Evolutionary conservation across 1,284 basidiomycete species (phyloP), one percentile per base, ranked within the genome.

Genomic region (Coniferiporia weirii): DNA sequence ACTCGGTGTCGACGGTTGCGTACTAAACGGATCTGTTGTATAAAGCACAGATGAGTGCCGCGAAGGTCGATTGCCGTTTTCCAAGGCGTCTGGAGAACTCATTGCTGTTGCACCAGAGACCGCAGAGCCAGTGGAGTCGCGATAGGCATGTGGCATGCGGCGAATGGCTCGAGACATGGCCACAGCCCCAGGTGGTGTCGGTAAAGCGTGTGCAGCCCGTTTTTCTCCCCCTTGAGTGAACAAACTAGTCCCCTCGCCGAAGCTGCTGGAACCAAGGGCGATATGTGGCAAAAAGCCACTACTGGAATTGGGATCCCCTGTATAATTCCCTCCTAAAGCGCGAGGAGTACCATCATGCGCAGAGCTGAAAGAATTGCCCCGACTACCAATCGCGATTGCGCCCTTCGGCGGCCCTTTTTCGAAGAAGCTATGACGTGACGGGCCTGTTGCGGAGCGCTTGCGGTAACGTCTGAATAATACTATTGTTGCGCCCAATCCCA

Each of bases 401-500:
- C 57, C 57, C 52, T 59, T 59, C 2, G 57, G 57, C 9, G 43
- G 50, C 19, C 57, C 40, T 35, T 60, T 56, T 22, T 56, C 54
- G 40, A 60, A 52, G 32, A 56, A 56, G 27, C 59, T 49, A 20
- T 51, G 51, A 36, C 57, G 51, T 17, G 57, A 40, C 7, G 51
- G 32, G 40, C 57, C 57, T 13, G 17, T n/a, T 4, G 46, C 20
- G n/a, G 52, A 49, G 15, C 52, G 44, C 17, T 43, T 38, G 13
- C 60, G 56, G 44, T 50, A 50, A 13, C 56, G 55, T 27, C 60
- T 38, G 19, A 61, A 27, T 22, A 61, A 15, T 12, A 57, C 7
- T 27, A 53, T 15, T 5, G 46, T 20, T 17, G 46, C 49, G 36
- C 52, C 43, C 46, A 53, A 34, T 4, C 45, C 54, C 17, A 35